A percentile compares a stretch with the other conserved stretches of the same genome.
phyloP scores from a whole-genome alignment of 371 early-diverging fungal genomes.

The Mucor circinelloides region DNA sequence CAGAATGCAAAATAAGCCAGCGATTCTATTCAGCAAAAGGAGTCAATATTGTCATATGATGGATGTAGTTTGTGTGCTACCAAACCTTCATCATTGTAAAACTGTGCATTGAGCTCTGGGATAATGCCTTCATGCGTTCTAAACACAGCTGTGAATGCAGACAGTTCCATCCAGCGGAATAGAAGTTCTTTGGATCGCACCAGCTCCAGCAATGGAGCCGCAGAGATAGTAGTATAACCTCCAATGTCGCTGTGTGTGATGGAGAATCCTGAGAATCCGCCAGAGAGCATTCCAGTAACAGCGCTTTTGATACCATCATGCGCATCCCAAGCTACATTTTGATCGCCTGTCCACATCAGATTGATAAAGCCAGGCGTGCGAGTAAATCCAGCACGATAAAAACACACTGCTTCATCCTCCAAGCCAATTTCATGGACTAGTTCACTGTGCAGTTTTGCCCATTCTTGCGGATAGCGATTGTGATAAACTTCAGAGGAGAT shows the following conservation, averaged over 20 bases:
- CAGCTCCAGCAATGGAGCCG: constrained; percentile 26
- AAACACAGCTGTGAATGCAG: constrained; percentile 48
- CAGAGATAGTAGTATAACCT: constrained; percentile 42
- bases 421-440: constrained; percentile 24
- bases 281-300: constrained; percentile 48
- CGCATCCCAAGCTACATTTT: constrained; percentile 41
- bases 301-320: constrained; percentile 47
- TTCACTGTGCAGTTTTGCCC: constrained; percentile 35
- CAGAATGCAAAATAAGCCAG: constrained; percentile 31
- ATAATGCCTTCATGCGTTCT: constrained; percentile 51
- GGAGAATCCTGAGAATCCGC: constrained; percentile 50
- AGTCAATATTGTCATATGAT: too few relatives aligned
- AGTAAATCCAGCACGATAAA: constrained; percentile 36
- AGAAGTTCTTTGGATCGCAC: constrained; percentile 42
- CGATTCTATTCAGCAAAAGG: constrained; percentile 18
- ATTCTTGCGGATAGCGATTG: constrained; percentile 37
- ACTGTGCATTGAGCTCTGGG: constrained; percentile 47
- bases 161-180: constrained; percentile 54
- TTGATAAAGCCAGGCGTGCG: constrained; percentile 34
- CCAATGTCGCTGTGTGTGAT: constrained; percentile 52
- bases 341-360: constrained; percentile 45
- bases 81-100: constrained; percentile 48
- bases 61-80: background rate
- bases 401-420: constrained; percentile 30
- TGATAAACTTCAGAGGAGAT: constrained; percentile 26